Evolutionary conservation across 306 rosid genomes (phyloP), one percentile per base, ranked within the genome.

Genomic region (Cotoneaster glaucophyllus): DNA sequence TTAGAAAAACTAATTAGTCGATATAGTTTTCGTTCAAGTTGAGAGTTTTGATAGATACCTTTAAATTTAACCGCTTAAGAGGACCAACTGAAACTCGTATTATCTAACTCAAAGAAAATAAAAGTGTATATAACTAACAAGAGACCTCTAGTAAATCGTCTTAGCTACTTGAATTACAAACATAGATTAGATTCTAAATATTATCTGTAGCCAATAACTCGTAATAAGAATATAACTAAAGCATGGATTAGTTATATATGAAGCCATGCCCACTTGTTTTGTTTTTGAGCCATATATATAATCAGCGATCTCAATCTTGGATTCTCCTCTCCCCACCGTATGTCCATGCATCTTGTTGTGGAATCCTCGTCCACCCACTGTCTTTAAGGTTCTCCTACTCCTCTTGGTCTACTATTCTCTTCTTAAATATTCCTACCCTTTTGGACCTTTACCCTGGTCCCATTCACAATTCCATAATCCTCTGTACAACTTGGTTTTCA

Each of bases 301-400:
- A 4, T 44, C n/a, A 10, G 26, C 43, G 3, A 64, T 29, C 28
- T 24, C 41, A 11, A 11, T 29, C 31, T 52, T 52, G 14, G 45
- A 29, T 31, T 70, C 74, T 45, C 21, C 29, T 29, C 4, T 11
- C 64, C 31, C 31, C 6, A 22, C 31, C 18, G 73, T 4, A 50
- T 48, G 62, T 70, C 61, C 39, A 13, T 9, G 32, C 32, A 54
- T 54, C 50, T 7, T 37, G 41, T 70, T 74, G 62, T 45, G 74
- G 59, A 82, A 82, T 78, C 82, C 73, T 69, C 73, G 77, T 69
- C 85, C 76, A 50, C 79, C 45, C 53, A 41, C 31, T 53, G 18
- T 39, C 32, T 17, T 12, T 62, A 53, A 68, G 50, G 39, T 58
- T 74, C 28, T 34, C 64, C 56, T 19, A 25, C 15, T 58, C 18